phyloP scores from a whole-genome alignment of 2,329 filamentous ascomycete species.

The Thielaviopsis populi region DNA sequence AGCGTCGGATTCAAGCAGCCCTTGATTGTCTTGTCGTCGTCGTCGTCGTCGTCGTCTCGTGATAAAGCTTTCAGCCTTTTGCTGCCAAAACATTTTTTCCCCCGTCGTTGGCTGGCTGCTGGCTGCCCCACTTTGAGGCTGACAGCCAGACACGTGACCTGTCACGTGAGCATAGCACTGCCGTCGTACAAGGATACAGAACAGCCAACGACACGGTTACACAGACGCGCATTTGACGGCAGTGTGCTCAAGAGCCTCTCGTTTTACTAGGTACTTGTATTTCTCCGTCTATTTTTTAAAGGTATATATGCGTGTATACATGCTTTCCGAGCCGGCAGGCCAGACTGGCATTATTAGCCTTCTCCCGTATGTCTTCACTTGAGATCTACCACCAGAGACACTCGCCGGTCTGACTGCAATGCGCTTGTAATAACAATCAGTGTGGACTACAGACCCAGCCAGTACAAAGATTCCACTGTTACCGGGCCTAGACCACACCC shows the following conservation, averaged over 20 bases:
- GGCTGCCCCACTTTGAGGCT: neutral
- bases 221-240: too few relatives aligned
- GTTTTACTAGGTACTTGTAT: too few relatives aligned
- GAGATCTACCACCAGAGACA: neutral
- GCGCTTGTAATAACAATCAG: neutral
- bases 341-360: neutral
- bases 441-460: neutral
- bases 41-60: conserved; percentile 1
- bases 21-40: neutral
- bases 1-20: too few relatives aligned
- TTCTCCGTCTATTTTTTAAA: neutral
- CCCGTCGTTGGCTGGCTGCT: neutral
- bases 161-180: neutral
- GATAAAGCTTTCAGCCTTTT: neutral
- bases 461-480: neutral
- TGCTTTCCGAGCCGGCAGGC: neutral
- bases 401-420: neutral
- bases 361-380: neutral
- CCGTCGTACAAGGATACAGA: neutral
- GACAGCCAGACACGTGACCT: neutral
- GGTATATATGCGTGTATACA: too few relatives aligned
- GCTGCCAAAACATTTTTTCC: conserved; percentile 3
- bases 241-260: too few relatives aligned
- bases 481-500: neutral
- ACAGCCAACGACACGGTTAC: neutral